Evolutionary conservation across 108 stramenopile genomes (phyloP).

Genomic region (Asterionellopsis glacialis): DNA sequence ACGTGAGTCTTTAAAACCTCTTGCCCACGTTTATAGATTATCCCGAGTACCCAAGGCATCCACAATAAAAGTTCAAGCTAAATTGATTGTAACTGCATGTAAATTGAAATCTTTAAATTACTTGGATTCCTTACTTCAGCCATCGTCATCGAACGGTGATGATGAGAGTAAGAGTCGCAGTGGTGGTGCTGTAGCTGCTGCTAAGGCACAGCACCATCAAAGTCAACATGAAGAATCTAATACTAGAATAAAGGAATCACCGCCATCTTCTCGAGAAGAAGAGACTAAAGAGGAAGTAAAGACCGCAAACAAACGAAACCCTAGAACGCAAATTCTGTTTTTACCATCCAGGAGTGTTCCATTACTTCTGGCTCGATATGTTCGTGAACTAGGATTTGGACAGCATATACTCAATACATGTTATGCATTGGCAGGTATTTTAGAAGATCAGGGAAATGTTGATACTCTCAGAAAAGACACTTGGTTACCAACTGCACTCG

Average conservation of each 20-base stretch:
- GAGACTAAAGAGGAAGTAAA: too few species aligned
- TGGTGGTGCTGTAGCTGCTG: neutral
- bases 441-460: neutral
- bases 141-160: too few species aligned
- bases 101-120: neutral
- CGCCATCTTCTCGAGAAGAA: too few species aligned
- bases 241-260: too few species aligned
- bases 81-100: constrained; percentile 25
- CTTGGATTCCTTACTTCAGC: neutral
- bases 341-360: constrained; percentile 31
- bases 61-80: constrained; percentile 14
- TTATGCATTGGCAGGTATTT: constrained; percentile 40
- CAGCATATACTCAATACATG: constrained; percentile 36
- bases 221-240: too few species aligned
- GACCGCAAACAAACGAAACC: neutral
- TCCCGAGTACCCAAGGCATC: constrained; percentile 18
- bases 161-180: constrained; percentile 3
- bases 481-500: constrained; percentile 31
- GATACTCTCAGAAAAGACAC: neutral
- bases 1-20: constrained; percentile 22
- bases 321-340: constrained; percentile 11
- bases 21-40: constrained; percentile 35
- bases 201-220: neutral
- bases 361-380: constrained; percentile 33
- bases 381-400: constrained; percentile 46